Evolutionary conservation across 495 filamentous ascomycete genomes (phyloP).

Genomic region (Aspergillus nidulans): DNA sequence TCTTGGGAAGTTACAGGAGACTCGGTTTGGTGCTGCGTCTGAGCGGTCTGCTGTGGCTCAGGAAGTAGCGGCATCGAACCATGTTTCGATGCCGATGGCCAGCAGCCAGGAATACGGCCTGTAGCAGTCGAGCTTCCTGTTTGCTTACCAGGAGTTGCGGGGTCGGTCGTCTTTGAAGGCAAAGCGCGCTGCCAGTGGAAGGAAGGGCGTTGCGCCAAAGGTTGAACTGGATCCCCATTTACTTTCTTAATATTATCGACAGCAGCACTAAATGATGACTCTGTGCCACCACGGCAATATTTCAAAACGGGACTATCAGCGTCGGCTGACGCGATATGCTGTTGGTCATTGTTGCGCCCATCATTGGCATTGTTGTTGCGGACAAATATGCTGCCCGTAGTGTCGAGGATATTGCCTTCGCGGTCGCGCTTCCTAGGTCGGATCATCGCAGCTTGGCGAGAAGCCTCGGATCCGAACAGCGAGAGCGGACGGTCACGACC

Average conservation of each 20-base stretch:
- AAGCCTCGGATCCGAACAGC: no score
- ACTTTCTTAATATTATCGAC: background rate
- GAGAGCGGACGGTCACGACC: no score
- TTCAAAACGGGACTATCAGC: background rate
- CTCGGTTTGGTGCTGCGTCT: background rate
- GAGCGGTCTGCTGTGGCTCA: background rate
- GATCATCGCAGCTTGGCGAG: background rate
- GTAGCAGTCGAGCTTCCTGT: background rate
- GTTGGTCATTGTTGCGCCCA: background rate
- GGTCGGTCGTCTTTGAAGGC: no score
- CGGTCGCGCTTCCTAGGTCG: background rate
- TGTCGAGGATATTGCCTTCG: background rate
- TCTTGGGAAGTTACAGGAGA: background rate
- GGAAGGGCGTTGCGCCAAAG: background rate
- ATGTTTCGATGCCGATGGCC: constrained; percentile 9
- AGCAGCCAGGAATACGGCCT: constrained; percentile 10
- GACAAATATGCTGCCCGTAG: background rate
- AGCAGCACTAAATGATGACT: background rate
- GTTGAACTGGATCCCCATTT: background rate
- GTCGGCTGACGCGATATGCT: background rate
- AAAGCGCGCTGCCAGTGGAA: background rate
- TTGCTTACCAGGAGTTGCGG: background rate
- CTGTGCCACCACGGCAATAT: constrained; percentile 11
- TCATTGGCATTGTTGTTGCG: background rate
- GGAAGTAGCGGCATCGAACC: background rate